phyloP scores from a whole-genome alignment of 1,284 basidiomycete species.

The Omphalotus olearius region DNA sequence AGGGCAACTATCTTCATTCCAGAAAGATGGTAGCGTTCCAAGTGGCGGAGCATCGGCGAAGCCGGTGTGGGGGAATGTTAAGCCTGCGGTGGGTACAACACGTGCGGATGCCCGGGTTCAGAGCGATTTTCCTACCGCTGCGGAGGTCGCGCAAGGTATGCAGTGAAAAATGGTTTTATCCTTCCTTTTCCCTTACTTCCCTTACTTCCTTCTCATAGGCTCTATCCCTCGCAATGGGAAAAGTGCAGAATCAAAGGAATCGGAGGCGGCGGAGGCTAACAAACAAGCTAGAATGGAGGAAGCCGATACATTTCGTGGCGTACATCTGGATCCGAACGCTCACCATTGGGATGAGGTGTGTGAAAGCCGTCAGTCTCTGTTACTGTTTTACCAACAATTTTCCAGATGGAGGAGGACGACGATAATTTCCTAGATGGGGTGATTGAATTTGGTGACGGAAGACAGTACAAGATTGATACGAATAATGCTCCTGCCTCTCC shows the following conservation, averaged over 20 bases:
- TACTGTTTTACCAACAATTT: slow-evolving; percentile 12
- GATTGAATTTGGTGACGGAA: slow-evolving; percentile 91
- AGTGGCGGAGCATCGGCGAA: slow-evolving; percentile 27
- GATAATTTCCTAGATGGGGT: slow-evolving; percentile 86
- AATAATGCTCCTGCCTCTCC: slow-evolving; percentile 29
- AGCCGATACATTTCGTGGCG: slow-evolving; percentile 89
- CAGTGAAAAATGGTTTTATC: slow-evolving; percentile 2
- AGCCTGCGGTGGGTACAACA: slow-evolving; percentile 26
- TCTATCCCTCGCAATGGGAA: slow-evolving; percentile 25
- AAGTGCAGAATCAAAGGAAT: slow-evolving; percentile 25
- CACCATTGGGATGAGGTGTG: slow-evolving; percentile 96
- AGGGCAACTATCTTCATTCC: slow-evolving; percentile 31
- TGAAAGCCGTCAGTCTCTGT: slow-evolving; percentile 14
- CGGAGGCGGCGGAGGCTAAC: slow-evolving; percentile 36
- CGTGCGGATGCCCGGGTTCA: slow-evolving; percentile 37
- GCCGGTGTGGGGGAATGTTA: slow-evolving; percentile 63
- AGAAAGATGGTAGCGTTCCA: slow-evolving; percentile 30
- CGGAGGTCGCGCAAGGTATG: slow-evolving; percentile 82
- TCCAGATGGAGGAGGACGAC: slow-evolving; percentile 86
- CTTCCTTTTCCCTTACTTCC: slow-evolving; percentile 16
- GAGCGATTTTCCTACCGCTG: slow-evolving; percentile 87
- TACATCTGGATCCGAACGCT: slow-evolving; percentile 87
- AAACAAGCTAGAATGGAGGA: slow-evolving; percentile 66
- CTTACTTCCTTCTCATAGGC: neutral
- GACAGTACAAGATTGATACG: slow-evolving; percentile 77